phyloP scores from a whole-genome alignment of 2,329 filamentous ascomycete genomes.

The Scytalidium lignicola region DNA sequence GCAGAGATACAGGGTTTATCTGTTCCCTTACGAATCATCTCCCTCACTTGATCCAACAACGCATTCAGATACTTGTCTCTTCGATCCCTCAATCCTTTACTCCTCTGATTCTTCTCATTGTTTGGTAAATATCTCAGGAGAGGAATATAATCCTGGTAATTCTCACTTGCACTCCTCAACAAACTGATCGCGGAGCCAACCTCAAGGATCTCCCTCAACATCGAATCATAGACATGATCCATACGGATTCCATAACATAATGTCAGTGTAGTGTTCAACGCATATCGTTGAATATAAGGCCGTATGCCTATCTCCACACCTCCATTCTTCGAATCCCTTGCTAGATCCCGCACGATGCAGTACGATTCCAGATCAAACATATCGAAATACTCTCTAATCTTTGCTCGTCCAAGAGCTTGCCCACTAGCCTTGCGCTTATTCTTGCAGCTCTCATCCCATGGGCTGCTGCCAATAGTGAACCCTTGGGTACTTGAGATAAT shows the following conservation, averaged over 20 bases:
- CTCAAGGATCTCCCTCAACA: too few species aligned
- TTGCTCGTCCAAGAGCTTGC: too few species aligned
- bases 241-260: constrained; percentile 50
- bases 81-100: constrained; percentile 40
- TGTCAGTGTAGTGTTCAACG: constrained; percentile 48
- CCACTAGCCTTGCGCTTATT: too few species aligned
- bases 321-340: constrained; percentile 36
- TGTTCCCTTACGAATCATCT: constrained; percentile 44
- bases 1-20: constrained; percentile 50
- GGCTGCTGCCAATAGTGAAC: too few species aligned
- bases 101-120: constrained; percentile 43
- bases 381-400: too few species aligned
- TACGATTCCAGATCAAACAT: constrained; percentile 51
- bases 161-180: too few species aligned
- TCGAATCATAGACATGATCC: too few species aligned
- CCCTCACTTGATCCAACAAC: constrained; percentile 43
- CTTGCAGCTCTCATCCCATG: too few species aligned
- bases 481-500: constrained; percentile 47
- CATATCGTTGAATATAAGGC: constrained; percentile 48
- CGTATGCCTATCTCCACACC: constrained; percentile 39
- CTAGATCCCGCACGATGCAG: constrained; percentile 43
- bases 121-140: constrained; percentile 44
- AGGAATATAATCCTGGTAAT: constrained; percentile 49
- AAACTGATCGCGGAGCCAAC: too few species aligned
- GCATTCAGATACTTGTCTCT: constrained; percentile 45